Base-by-base conservation (phyloP, 2,329 filamentous ascomycete genomes). In the Basipetospora chlamydospora region DNA sequence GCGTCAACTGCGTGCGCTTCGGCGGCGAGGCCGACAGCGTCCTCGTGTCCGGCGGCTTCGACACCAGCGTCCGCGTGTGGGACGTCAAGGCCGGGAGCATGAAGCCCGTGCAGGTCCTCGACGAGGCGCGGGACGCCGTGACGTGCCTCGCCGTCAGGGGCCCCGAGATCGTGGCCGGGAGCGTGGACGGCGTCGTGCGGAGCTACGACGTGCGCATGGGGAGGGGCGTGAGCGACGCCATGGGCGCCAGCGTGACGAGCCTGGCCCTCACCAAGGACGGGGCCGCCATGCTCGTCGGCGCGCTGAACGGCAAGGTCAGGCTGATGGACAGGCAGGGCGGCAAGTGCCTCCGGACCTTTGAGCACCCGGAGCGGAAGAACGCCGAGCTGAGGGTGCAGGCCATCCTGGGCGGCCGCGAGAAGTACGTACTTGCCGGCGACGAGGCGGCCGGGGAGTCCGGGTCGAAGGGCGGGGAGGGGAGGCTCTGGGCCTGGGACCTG, bases 191-290 rank as follows among this genome's bases (percentile, higher is more conserved):
- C 3, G 66, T 80, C 40, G 73, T 92, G 1, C 65, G 88, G 37
- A 67, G 67, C 41, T 95, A 96, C 58, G 88, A 96, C 59, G 59
- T 93, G 28, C 68, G 85, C 38, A 80, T 73, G 66, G 87, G 87
- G 0, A 65, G 63, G 36, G 66, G 77, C 33, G 71, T 73, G 4
- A 73, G 72, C 2, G 85, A 93, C 57, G 73, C 84, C 1, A 60
- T 90, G 35, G 72, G 73, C 37, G 67, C 63, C 2, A 65, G 64
- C 41, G 80, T 94, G n/a, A 93, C 85, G 6, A 86, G 78, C 54
- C 53, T 95, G 39, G 61, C 61, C 28, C 60, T 82, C 34, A 80
- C 81, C 2, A 68, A 68, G 36, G 83, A 88, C 47, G 83, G 76
- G 1, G 78, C 79, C 45, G 77, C 80, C 1, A 53, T 88, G 43